These are phyloP conservation scores for Trichosporon sp. DNA, from an alignment of 1,284 basidiomycete species.

Conservation along the genomic window DNA sequence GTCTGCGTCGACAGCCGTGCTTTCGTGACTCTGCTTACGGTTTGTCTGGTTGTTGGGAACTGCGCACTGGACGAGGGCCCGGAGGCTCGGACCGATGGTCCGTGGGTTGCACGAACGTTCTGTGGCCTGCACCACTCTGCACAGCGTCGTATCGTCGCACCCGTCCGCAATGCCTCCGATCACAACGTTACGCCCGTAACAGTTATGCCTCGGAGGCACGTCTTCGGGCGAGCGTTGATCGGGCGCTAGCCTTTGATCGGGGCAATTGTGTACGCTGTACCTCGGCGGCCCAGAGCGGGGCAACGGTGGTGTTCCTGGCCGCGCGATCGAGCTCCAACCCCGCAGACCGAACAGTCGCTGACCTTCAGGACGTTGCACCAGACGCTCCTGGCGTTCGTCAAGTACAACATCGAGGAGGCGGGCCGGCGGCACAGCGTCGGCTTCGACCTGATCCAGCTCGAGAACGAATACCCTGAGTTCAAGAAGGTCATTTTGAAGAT, in stretches of 20 bases:
- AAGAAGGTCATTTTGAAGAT: constrained; percentile 16
- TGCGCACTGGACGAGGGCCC: background rate
- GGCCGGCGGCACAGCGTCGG: constrained; percentile 17
- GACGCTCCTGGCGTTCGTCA: background rate
- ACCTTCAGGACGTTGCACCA: constrained; percentile 8
- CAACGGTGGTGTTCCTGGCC: background rate
- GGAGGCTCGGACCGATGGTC: background rate
- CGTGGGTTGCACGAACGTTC: background rate
- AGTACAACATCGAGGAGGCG: constrained; percentile 12
- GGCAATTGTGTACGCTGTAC: background rate
- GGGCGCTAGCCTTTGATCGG: background rate
- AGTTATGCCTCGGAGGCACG: background rate
- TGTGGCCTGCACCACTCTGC: background rate
- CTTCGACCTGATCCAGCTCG: constrained; percentile 17
- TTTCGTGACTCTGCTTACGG: background rate
- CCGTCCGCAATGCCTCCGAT: background rate
- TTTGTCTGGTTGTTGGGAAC: background rate
- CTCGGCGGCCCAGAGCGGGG: background rate
- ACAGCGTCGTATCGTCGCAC: background rate
- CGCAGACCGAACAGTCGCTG: background rate
- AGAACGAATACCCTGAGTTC: constrained; percentile 13
- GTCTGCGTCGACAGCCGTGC: background rate
- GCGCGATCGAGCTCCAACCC: background rate
- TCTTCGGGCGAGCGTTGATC: background rate
- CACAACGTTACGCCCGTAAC: background rate